Evolutionary conservation across 768 basidiomycete species (phyloP), one percentile per base, ranked within the genome.

Genomic region (Rhizopogon vinicolor): DNA sequence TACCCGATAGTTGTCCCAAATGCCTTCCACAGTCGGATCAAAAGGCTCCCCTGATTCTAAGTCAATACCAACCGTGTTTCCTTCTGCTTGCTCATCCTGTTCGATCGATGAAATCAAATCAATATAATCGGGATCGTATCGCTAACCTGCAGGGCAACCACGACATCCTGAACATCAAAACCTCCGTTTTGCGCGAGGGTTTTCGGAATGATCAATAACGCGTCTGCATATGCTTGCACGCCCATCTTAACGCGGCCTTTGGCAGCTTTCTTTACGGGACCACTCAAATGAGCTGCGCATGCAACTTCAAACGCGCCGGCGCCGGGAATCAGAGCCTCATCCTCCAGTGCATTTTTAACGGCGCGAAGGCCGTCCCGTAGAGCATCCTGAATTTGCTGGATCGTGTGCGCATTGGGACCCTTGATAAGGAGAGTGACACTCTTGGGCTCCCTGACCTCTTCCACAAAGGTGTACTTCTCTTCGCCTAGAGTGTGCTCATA

Each of bases 401-500:
- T 98, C 53, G 95, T 98, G 75, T 98, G 92, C 10, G 87, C 80
- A 73, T 99, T 98, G 52, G 96, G 97, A 28, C 95, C 97, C 74
- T 99, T 99, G 77, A 99, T 91, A 58, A 99, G 81, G 54, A 99
- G 79, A 5, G 97, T 98, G 52, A 98, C 97, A 54, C 86, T 89
- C 79, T 91, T 95, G 29, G 97, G 96, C 57, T 88, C 84, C 73
- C 89, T 92, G 71, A 98, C 96, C 60, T 99, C 91, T 72, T 98
- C 97, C 53, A 99, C 78, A 68, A 98, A 98, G 0, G 97, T 99
- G 72, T 81, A 99, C 68, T 98, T 99, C 68, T 99, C 97, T 75
- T 99, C 97, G 61, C 97, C 97, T 33, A 99, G 83, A 18, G 95
- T 98, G 73, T 98, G 94, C 74, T 99, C 97, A 75, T 99, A 99